A percentile compares a stretch with the other conserved stretches of the same genome.
Conservation (phyloP, 768 basidiomycete species). For the Cystobasidium ongulense region DNA sequence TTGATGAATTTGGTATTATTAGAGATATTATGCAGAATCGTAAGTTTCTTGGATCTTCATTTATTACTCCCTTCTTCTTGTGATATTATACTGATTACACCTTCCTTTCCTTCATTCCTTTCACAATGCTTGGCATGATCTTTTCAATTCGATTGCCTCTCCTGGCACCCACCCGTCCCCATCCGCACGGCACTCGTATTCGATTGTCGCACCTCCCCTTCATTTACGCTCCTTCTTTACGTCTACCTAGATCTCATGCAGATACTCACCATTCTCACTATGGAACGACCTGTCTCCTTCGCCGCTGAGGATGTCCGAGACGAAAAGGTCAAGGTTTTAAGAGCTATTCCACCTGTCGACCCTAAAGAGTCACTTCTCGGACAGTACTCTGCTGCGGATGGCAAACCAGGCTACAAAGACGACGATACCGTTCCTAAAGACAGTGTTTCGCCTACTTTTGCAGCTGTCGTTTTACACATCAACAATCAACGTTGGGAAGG, state of each 20-base stretch:
- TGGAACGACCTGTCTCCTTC: conserved; percentile 98
- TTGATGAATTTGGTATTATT: conserved; percentile 99
- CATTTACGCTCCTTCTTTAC: too few relatives aligned
- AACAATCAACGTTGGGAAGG: conserved; percentile 97
- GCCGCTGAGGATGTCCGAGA: conserved; percentile 94
- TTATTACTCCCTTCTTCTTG: not conserved
- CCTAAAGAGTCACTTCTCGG: conserved; percentile 75
- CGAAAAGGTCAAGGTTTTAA: conserved; percentile 98
- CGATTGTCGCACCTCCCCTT: too few relatives aligned
- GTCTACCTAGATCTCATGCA: conserved; percentile 71
- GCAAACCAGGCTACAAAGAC: conserved; percentile 97
- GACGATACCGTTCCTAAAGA: conserved; percentile 87
- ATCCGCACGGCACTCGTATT: too few relatives aligned
- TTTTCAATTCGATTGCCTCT: too few relatives aligned
- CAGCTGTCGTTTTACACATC: conserved; percentile 80
- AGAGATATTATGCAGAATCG: conserved; percentile 96
- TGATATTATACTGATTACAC: not conserved
- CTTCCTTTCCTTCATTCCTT: conserved; percentile 35
- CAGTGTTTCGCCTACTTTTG: conserved; percentile 89
- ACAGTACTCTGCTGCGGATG: conserved; percentile 76
- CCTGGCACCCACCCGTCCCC: too few relatives aligned
- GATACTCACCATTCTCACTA: conserved; percentile 85
- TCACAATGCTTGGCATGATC: not conserved
- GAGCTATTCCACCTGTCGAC: conserved; percentile 75
- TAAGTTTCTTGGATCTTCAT: conserved; percentile 49